Evolutionary conservation across 202 grass and related monocot species (phyloP).

Genomic region (Setaria italica): DNA sequence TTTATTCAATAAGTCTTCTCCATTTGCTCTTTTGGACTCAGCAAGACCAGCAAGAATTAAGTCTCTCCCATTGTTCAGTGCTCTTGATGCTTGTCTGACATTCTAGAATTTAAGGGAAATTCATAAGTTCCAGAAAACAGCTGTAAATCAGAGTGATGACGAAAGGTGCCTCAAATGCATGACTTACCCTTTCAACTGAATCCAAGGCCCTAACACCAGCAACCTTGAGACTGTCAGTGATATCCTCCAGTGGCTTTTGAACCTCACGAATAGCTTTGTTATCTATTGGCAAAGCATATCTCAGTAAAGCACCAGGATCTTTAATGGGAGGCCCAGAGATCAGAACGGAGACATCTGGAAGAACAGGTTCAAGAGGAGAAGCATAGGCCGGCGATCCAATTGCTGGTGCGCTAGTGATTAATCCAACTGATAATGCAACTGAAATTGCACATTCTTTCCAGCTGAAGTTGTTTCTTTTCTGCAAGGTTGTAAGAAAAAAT

Average conservation of each 20-base stretch:
- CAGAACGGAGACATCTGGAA: slow-evolving; percentile 93
- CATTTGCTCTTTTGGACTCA: slow-evolving; percentile 95
- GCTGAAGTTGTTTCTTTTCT: slow-evolving; percentile 68
- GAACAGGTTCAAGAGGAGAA: slow-evolving; percentile 55
- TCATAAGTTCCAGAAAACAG: slow-evolving; percentile 34
- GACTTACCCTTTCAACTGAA: slow-evolving; percentile 92
- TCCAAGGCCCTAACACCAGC: slow-evolving; percentile 94
- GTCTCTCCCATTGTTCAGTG: slow-evolving; percentile 74
- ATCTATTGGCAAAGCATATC: slow-evolving; percentile 95
- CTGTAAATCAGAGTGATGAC: slow-evolving; percentile 28
- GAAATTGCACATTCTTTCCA: slow-evolving; percentile 87
- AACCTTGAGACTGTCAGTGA: slow-evolving; percentile 93
- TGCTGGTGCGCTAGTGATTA: slow-evolving; percentile 60
- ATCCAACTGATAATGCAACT: slow-evolving; percentile 77
- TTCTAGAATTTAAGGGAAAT: slow-evolving; percentile 62
- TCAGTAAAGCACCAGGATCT: slow-evolving; percentile 92
- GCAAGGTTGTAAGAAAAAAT: slow-evolving; percentile 39
- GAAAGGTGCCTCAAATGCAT: slow-evolving; percentile 1
- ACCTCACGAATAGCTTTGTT: slow-evolving; percentile 97
- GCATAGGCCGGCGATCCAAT: slow-evolving; percentile 59
- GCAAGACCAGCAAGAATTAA: slow-evolving; percentile 80
- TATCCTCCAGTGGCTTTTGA: slow-evolving; percentile 96
- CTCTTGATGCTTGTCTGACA: slow-evolving; percentile 87
- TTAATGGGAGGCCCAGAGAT: slow-evolving; percentile 98
- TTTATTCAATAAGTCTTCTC: slow-evolving; percentile 79